Base-by-base conservation (phyloP, 345 rosid genomes). In the Leavenworthia alabamica region DNA sequence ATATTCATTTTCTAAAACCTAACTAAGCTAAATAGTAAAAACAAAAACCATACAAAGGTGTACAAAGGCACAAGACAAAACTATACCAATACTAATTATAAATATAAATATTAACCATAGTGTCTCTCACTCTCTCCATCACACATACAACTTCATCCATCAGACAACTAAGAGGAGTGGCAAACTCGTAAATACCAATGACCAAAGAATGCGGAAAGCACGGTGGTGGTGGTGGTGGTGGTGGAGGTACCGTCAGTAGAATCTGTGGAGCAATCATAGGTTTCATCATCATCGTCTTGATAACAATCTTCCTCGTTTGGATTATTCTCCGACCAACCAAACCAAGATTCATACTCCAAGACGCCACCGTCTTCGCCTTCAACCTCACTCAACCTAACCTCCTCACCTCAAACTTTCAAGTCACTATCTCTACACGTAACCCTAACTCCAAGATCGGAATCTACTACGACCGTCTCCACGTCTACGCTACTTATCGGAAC, bases 311-410 rank as follows among this genome's bases (percentile, higher is more conserved):
- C 57, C 61, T 92, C 9, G 70, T 82, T 15, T 89, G 95, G 95
- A 78, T 88, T 51, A 76, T 86, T 41, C 88, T 89, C 72, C 86
- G 62, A 8, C 98, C 98, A 1, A 31, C 56, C 12, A 92, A 92
- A 29, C 98, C 98, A 4, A 53, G 53, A 1, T 89, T 92, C 83
- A 32, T 78, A 68, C 83, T 92, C 78, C 97, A 86, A 71, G 98
- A 92, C 75, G 81, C 81, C 64, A 89, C 97, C 60, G 83, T 92
- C 69, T 82, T 67, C 67, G 74, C 72, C 77, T 92, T 92, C 84
- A 92, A 89, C 78, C 43, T 80, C 76, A 49, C 98, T 2, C 49
- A 60, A 1, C 90, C 95, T 1, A 85, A 85, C 74, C 43, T 68
- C 61, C 83, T 92, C 70, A 84, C 95, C 12, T 79, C 88, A 67